Evolutionary conservation across 2,329 filamentous ascomycete species (phyloP).

Genomic region (Zymoseptoria passerinii): DNA sequence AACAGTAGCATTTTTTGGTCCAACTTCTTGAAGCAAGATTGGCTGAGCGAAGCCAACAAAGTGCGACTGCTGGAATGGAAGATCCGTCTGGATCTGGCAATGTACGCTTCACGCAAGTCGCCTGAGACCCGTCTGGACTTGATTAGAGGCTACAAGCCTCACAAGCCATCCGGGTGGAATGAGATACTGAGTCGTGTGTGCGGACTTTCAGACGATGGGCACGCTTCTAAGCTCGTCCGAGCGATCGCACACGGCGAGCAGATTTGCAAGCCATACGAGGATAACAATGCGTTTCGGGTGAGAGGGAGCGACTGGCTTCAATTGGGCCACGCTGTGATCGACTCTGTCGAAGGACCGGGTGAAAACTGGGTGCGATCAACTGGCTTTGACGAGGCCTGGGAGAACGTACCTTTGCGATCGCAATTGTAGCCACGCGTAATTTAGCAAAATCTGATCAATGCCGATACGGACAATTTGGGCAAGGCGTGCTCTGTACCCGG

Average conservation of each 20-base stretch:
- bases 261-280: constrained; percentile 41
- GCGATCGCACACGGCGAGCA: constrained; percentile 58
- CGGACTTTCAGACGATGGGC: constrained; percentile 62
- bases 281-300: constrained; percentile 42
- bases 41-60: constrained; percentile 54
- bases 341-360: constrained; percentile 49
- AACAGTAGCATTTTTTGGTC: constrained; percentile 69
- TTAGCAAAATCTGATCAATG: constrained; percentile 8
- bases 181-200: constrained; percentile 40
- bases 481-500: too few species aligned
- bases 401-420: constrained; percentile 28
- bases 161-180: constrained; percentile 36
- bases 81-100: constrained; percentile 61
- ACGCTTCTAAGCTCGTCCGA: constrained; percentile 66
- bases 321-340: constrained; percentile 53
- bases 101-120: constrained; percentile 62
- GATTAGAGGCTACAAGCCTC: constrained; percentile 53
- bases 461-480: not conserved
- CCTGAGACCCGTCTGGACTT: constrained; percentile 53
- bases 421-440: constrained; percentile 11
- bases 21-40: constrained; percentile 52
- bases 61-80: constrained; percentile 73
- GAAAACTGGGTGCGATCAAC: constrained; percentile 52
- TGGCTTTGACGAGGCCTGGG: constrained; percentile 61
- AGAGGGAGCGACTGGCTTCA: constrained; percentile 52